Evolutionary conservation across 306 rosid species (phyloP).

Genomic region (Lathyrus tuberosus): DNA sequence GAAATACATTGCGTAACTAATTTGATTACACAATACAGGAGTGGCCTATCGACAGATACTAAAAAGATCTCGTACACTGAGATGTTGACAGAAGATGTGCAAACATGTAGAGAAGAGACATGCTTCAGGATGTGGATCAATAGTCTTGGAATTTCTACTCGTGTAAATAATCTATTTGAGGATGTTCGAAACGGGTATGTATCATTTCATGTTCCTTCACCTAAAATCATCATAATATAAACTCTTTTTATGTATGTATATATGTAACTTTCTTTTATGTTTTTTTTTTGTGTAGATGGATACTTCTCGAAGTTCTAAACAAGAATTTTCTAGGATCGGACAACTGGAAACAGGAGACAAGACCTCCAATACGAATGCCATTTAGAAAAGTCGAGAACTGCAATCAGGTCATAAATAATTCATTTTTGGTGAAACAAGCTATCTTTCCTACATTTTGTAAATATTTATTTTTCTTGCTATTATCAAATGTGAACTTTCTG

Average conservation of each 20-base stretch:
- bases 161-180: conserved; percentile 81
- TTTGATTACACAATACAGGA: conserved; percentile 56
- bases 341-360: conserved; percentile 91
- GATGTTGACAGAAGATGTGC: conserved; percentile 93
- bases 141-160: conserved; percentile 79
- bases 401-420: conserved; percentile 85
- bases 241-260: conserved; percentile 1
- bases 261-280: conserved; percentile 15
- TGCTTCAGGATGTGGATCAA: conserved; percentile 95
- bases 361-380: conserved; percentile 96
- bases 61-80: conserved; percentile 80
- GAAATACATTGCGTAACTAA: conserved; percentile 13
- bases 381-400: conserved; percentile 96
- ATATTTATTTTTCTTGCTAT: no score
- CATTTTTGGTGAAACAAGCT: no score
- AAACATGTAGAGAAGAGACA: conserved; percentile 93
- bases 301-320: conserved; percentile 90
- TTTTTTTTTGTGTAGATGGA: conserved; percentile 59
- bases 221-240: conserved; percentile 18
- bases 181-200: conserved; percentile 92
- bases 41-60: conserved; percentile 83
- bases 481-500: no score
- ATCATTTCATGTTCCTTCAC: conserved; percentile 8
- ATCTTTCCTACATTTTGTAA: no score
- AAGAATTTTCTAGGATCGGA: conserved; percentile 85